Conservation (phyloP, 345 rosid species). For the Pugionium dolabratum region DNA sequence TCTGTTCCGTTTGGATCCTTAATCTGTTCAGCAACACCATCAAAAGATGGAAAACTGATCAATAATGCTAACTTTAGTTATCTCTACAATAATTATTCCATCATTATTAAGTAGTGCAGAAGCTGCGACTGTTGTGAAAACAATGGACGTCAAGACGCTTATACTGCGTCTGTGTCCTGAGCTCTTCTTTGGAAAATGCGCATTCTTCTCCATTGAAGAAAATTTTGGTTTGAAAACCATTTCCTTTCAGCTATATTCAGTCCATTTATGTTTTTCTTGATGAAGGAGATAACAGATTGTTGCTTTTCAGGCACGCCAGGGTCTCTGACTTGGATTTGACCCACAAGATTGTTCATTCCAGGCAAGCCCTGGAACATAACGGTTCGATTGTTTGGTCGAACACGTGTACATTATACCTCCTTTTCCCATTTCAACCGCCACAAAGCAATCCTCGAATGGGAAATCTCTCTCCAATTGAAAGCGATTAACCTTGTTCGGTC, state of each 20-base stretch:
- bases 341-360: slow-evolving; percentile 70
- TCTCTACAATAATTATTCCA: slow-evolving; percentile 33
- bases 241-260: slow-evolving; percentile 56
- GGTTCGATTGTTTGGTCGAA: slow-evolving; percentile 49
- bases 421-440: slow-evolving; percentile 62
- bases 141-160: slow-evolving; percentile 34
- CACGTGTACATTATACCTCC: slow-evolving; percentile 63
- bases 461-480: slow-evolving; percentile 74
- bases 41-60: slow-evolving; percentile 22
- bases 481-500: slow-evolving; percentile 74
- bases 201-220: slow-evolving; percentile 95
- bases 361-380: slow-evolving; percentile 67
- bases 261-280: slow-evolving; percentile 49
- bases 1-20: slow-evolving; percentile 29
- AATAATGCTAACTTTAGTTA: slow-evolving; percentile 20
- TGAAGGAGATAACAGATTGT: slow-evolving; percentile 83
- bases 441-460: slow-evolving; percentile 72
- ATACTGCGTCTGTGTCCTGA: slow-evolving; percentile 39
- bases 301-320: slow-evolving; percentile 85
- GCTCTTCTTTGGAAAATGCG: slow-evolving; percentile 56
- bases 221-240: slow-evolving; percentile 76
- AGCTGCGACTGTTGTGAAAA: slow-evolving; percentile 38
- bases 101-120: slow-evolving; percentile 39
- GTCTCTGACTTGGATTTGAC: slow-evolving; percentile 43
- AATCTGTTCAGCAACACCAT: slow-evolving; percentile 33